Evolutionary conservation across 345 rosid species (phyloP).

Genomic region (Brassica rapa): DNA sequence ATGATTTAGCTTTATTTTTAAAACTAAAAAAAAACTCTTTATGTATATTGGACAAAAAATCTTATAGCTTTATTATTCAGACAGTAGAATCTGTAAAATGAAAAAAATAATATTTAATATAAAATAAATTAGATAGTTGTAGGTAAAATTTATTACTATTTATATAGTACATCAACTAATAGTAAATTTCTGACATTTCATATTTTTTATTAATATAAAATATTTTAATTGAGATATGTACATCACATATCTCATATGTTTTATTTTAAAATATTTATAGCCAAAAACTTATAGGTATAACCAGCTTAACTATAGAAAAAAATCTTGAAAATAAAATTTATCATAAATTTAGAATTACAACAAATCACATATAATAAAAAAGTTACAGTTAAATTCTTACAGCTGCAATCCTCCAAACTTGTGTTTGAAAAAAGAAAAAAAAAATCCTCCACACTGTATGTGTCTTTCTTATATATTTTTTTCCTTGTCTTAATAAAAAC

Average conservation of each 20-base stretch:
- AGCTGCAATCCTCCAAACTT: too few relatives aligned
- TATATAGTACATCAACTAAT: background rate
- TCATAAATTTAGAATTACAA: background rate
- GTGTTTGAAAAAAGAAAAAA: too few relatives aligned
- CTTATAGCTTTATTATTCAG: too few relatives aligned
- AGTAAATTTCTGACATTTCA: background rate
- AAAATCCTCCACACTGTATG: background rate
- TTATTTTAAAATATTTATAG: too few relatives aligned
- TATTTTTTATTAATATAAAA: too few relatives aligned
- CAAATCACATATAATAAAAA: too few relatives aligned
- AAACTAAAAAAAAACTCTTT: background rate
- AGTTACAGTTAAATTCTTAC: too few relatives aligned
- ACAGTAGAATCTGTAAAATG: background rate
- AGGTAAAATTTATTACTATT: background rate
- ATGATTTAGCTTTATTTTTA: background rate
- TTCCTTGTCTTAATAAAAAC: background rate
- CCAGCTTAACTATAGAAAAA: background rate
- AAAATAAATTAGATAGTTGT: too few relatives aligned
- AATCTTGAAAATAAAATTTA: too few relatives aligned
- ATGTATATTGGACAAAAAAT: background rate
- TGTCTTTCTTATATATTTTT: background rate
- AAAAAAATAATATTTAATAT: too few relatives aligned
- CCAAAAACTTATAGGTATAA: background rate
- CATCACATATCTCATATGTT: background rate
- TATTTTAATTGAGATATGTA: background rate